These are phyloP conservation scores for Onygenales sp. DNA, from an alignment of 2,329 filamentous ascomycete species.

Conservation along the genomic window DNA sequence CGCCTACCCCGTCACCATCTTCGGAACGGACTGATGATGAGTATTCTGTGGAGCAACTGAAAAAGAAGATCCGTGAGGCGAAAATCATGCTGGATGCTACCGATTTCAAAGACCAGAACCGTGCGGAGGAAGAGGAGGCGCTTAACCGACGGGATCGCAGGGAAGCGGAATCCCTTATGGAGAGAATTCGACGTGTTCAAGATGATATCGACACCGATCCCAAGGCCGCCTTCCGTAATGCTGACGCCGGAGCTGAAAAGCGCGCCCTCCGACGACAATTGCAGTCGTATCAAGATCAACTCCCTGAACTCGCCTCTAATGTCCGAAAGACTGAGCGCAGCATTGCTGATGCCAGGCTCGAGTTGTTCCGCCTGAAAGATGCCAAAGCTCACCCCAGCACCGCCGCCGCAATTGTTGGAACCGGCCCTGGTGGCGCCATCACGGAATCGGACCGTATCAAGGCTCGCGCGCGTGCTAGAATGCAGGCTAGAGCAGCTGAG, in stretches of 20 bases:
- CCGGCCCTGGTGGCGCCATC: constrained; percentile 78
- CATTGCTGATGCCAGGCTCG: constrained; percentile 82
- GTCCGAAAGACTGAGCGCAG: constrained; percentile 84
- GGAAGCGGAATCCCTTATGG: constrained; percentile 89
- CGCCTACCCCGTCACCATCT: constrained; percentile 62
- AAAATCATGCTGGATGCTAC: constrained; percentile 91
- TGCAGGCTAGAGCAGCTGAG: constrained; percentile 93
- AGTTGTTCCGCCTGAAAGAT: constrained; percentile 88
- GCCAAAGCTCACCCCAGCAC: constrained; percentile 82
- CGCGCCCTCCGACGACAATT: constrained; percentile 80
- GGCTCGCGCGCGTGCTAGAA: constrained; percentile 91
- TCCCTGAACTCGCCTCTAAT: constrained; percentile 85
- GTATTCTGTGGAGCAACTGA: constrained; percentile 72
- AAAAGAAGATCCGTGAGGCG: constrained; percentile 88
- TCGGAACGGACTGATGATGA: constrained; percentile 65
- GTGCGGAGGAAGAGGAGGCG: constrained; percentile 80
- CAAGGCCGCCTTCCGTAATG: constrained; percentile 57
- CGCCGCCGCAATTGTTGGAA: constrained; percentile 74
- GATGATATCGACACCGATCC: constrained; percentile 92
- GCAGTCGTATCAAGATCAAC: constrained; percentile 76
- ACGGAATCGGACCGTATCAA: constrained; percentile 93
- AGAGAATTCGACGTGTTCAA: constrained; percentile 80
- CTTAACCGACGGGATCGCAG: constrained; percentile 83
- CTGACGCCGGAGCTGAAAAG: constrained; percentile 81
- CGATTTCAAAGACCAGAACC: constrained; percentile 89